Conservation (phyloP, 441 rosid genomes). For the Geranium incanum region DNA sequence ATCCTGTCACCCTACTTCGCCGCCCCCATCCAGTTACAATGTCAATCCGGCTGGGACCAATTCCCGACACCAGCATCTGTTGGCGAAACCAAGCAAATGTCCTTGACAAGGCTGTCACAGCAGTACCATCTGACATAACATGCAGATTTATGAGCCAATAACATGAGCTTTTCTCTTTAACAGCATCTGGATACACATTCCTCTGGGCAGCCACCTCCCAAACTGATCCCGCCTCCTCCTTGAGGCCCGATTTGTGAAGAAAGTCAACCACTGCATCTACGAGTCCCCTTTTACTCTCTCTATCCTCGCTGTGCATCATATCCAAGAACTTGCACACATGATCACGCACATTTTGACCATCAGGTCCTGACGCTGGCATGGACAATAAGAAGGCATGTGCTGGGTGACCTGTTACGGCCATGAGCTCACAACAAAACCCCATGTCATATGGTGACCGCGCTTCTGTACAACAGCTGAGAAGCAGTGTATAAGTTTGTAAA, state of each 20-base stretch:
- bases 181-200: constrained; percentile 77
- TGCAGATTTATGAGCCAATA: constrained; percentile 92
- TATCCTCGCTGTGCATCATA: constrained; percentile 82
- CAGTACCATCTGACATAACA: constrained; percentile 93
- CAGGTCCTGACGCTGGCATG: constrained; percentile 73
- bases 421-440: constrained; percentile 65
- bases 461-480: constrained; percentile 78
- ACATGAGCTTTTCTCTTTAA: constrained; percentile 63
- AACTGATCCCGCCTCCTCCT: constrained; percentile 84
- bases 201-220: constrained; percentile 83
- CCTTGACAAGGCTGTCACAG: constrained; percentile 65
- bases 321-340: constrained; percentile 68
- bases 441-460: constrained; percentile 55
- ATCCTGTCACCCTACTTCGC: constrained; percentile 77
- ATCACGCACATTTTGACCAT: constrained; percentile 75
- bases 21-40: constrained; percentile 95
- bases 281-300: constrained; percentile 90
- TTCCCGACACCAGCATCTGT: constrained; percentile 55
- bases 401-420: constrained; percentile 74
- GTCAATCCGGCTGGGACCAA: constrained; percentile 67
- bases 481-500: constrained; percentile 76
- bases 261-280: constrained; percentile 82
- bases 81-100: constrained; percentile 82
- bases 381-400: constrained; percentile 68
- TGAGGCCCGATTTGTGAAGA: constrained; percentile 81